Conservation (phyloP, 805 yeast species). For the Saturnispora zaruensis region DNA sequence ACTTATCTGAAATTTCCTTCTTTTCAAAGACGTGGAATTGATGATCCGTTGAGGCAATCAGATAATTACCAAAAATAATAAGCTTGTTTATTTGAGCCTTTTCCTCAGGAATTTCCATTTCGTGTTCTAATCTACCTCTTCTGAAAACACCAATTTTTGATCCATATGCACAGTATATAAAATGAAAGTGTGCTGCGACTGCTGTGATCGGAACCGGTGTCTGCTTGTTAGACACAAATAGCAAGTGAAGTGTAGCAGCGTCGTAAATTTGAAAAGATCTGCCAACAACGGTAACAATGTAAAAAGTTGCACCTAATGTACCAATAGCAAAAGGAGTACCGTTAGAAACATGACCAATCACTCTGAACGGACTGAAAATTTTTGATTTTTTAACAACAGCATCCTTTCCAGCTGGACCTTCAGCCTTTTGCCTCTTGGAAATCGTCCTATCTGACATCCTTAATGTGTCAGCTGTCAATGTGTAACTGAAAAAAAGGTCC, state of each 20-base stretch:
- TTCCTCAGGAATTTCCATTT: conserved; percentile 25
- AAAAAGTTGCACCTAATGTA: conserved; percentile 77
- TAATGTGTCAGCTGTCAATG: background rate
- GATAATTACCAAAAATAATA: conserved; percentile 66
- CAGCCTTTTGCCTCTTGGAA: conserved; percentile 10
- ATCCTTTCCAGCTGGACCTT: background rate
- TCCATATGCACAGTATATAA: conserved; percentile 71
- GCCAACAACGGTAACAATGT: conserved; percentile 86
- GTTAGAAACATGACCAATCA: conserved; percentile 83
- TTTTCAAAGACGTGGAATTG: conserved; percentile 27
- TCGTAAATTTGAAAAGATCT: conserved; percentile 87
- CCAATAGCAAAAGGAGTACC: conserved; percentile 82
- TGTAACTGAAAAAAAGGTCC: background rate
- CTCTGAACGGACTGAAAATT: conserved; percentile 80
- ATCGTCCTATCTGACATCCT: conserved; percentile 5
- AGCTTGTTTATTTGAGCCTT: conserved; percentile 38
- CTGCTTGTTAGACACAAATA: conserved; percentile 78
- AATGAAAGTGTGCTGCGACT: conserved; percentile 73
- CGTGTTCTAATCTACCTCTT: conserved; percentile 62
- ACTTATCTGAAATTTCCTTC: conserved; percentile 28
- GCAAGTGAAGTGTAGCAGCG: conserved; percentile 72
- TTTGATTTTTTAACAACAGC: conserved; percentile 33
- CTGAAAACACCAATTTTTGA: conserved; percentile 66
- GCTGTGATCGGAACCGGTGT: conserved; percentile 63
- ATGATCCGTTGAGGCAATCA: conserved; percentile 47